These are phyloP conservation scores for Cutaneotrichosporon sp. DNA, from an alignment of 1,284 basidiomycete species.

Conservation along the genomic window DNA sequence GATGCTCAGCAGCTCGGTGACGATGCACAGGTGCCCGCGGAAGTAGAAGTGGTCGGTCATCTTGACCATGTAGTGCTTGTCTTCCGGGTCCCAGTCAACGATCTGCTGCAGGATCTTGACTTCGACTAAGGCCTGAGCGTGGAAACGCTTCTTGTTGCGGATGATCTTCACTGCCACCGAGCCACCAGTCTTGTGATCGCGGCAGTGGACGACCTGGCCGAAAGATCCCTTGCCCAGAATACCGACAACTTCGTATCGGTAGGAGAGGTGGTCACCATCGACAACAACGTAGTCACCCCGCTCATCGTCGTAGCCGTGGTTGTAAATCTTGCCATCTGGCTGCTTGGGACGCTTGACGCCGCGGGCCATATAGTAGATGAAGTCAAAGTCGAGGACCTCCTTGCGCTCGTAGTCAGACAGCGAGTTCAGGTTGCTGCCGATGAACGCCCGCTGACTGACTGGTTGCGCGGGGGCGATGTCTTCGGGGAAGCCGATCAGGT, in stretches of 20 bases:
- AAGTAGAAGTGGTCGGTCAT: conserved; percentile 99
- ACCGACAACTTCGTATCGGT: conserved; percentile 90
- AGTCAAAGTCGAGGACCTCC: conserved; percentile 84
- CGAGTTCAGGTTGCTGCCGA: conserved; percentile 55
- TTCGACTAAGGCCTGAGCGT: conserved; percentile 96
- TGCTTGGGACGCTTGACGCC: conserved; percentile 35
- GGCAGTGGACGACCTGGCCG: conserved; percentile 93
- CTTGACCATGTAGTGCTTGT: conserved; percentile 94
- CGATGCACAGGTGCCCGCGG: conserved; percentile 95
- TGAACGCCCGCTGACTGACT: conserved; percentile 61
- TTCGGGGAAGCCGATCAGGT: conserved; percentile 88
- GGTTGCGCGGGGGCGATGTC: conserved; percentile 71
- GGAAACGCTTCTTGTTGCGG: conserved; percentile 98
- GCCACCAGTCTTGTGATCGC: conserved; percentile 93
- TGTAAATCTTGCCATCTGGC: conserved; percentile 74
- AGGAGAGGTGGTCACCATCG: conserved; percentile 88
- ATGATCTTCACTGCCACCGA: conserved; percentile 99
- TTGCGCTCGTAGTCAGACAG: conserved; percentile 84
- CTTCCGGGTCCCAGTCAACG: conserved; percentile 95
- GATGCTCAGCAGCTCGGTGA: conserved; percentile 96
- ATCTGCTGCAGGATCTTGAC: conserved; percentile 97
- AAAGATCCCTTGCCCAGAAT: conserved; percentile 97
- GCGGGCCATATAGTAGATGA: conserved; percentile 66
- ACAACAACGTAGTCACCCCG: conserved; percentile 94
- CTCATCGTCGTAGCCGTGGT: conserved; percentile 97